Evolutionary conservation across 2,329 filamentous ascomycete species (phyloP), one percentile per base, ranked within the genome.

Genomic region (Graphiopsis chlorocephala): DNA sequence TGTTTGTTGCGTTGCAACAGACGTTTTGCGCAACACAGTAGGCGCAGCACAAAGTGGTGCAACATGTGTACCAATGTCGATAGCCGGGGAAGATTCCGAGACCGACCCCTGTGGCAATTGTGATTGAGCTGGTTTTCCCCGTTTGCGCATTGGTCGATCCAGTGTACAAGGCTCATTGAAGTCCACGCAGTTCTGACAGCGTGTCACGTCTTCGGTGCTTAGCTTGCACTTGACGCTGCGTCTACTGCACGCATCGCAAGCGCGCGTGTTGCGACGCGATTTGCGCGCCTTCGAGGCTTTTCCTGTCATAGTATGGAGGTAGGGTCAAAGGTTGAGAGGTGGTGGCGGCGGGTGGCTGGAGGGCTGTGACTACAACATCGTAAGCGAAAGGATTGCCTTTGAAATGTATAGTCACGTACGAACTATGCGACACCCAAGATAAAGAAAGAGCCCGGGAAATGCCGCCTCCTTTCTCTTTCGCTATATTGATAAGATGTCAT

Each of bases 101-200:
- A 20, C 3, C 29, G 17, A 31, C n/a, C 17, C 11, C 26, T 25
- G 20, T 52, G 47, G n/a, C 48, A 42, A 20, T 2, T n/a, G 28
- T 3, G 60, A 14, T 42, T 26, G 48, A 35, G 75, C 73, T 61
- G 78, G 78, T 11, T 71, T 71, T 11, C 60, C 60, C 23, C 60
- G 48, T 56, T 25, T 63, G 33, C 52, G 48, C 15, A 56, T 33
- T 23, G 78, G 77, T 48, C 79, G 76, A 61, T 78, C 70, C 67
- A 78, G 81, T 33, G 78, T 81, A 68, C 81, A 83, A 20, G 71
- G 64, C 61, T 80, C 75, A 59, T 76, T 76, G 68, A 82, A 83
- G 64, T 81, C 78, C 10, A 73, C 68, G 69, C 81, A 82, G 58
- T 79, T 82, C 67, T 80, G 78, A 69, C 81, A 82, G 48, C 75